Conservation (phyloP, 2,329 filamentous ascomycete genomes). For the Scytalidium lignicola region DNA sequence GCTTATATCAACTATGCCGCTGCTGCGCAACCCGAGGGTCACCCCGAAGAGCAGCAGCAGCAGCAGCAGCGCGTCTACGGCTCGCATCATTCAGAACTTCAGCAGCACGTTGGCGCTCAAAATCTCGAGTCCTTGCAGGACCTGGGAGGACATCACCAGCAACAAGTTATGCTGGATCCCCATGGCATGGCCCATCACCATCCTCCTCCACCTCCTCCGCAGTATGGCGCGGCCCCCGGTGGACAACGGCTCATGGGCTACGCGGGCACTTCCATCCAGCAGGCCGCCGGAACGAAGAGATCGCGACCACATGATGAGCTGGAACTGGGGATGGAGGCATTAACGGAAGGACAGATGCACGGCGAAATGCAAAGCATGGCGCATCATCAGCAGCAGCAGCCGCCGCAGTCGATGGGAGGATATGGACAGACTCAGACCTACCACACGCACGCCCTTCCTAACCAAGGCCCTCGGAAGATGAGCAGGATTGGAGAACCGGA, state of each 20-base stretch:
- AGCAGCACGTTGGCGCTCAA: conserved; percentile 26
- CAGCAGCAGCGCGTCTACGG: conserved; percentile 63
- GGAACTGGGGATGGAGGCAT: conserved; percentile 40
- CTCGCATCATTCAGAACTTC: conserved; percentile 32
- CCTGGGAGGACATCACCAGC: conserved; percentile 43
- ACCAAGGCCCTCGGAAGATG: conserved; percentile 67
- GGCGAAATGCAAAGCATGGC: conserved; percentile 36
- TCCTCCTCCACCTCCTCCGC: conserved; percentile 36
- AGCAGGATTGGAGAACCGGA: conserved; percentile 52
- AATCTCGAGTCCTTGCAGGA: conserved; percentile 23
- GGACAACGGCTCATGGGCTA: conserved; percentile 45
- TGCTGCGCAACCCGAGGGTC: conserved; percentile 58
- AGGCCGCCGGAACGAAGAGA: conserved; percentile 38
- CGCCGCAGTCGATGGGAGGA: conserved; percentile 49
- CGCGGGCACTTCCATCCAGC: conserved; percentile 30
- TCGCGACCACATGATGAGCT: conserved; percentile 51
- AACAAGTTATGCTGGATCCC: conserved; percentile 51
- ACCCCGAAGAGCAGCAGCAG: conserved; percentile 58
- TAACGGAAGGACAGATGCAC: conserved; percentile 38
- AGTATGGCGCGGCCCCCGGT: conserved; percentile 41
- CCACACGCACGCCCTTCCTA: conserved; percentile 77
- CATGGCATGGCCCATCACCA: conserved; percentile 48
- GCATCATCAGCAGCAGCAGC: conserved; percentile 48
- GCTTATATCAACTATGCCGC: conserved; percentile 66
- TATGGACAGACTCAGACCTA: conserved; percentile 35